Conservation (phyloP, 1,284 basidiomycete species). For the Irpex lacteus region DNA sequence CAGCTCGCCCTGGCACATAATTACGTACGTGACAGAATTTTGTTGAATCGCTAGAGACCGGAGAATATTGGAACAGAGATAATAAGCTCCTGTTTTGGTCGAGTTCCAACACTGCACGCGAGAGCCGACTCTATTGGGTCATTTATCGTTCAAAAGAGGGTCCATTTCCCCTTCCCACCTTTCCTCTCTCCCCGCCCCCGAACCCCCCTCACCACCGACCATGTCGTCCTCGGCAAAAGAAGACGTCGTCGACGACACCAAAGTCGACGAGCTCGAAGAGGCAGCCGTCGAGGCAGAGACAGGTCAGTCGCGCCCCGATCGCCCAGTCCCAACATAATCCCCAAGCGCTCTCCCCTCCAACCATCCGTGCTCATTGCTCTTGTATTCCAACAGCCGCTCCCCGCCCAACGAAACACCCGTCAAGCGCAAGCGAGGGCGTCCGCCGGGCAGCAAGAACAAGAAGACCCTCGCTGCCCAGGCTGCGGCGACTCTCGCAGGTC, state of each 20-base stretch:
- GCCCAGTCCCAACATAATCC: conserved; percentile 5
- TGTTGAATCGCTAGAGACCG: conserved; percentile 22
- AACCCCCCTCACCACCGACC: conserved; percentile 22
- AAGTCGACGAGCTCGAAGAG: conserved; percentile 45
- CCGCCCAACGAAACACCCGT: conserved; percentile 21
- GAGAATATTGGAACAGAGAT: conserved; percentile 47
- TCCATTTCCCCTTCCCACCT: conserved; percentile 52
- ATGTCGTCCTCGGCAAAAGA: conserved; percentile 47
- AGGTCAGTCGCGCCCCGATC: conserved; percentile 28
- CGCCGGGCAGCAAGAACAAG: conserved; percentile 83
- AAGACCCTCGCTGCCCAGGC: conserved; percentile 42
- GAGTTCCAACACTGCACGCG: conserved; percentile 44
- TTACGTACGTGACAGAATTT: conserved; percentile 48
- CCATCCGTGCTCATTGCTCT: conserved; percentile 9
- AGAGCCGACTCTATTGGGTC: conserved; percentile 65
- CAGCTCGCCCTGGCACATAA: conserved; percentile 18
- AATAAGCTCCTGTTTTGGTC: conserved; percentile 54
- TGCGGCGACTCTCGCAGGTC: conserved; percentile 26
- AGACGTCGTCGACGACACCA: conserved; percentile 34
- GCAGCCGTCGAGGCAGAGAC: conserved; percentile 34
- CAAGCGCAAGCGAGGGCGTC: conserved; percentile 76
- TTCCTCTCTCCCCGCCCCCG: conserved; percentile 41
- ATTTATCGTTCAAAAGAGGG: conserved; percentile 70
- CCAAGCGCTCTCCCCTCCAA: conserved; percentile 24
- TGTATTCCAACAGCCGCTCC: conserved; percentile 16